Percentiles rank a stretch among this genome's conserved stretches.
phyloP scores from a whole-genome alignment of 2,329 filamentous ascomycete species.

The Cladosporium sp. region DNA sequence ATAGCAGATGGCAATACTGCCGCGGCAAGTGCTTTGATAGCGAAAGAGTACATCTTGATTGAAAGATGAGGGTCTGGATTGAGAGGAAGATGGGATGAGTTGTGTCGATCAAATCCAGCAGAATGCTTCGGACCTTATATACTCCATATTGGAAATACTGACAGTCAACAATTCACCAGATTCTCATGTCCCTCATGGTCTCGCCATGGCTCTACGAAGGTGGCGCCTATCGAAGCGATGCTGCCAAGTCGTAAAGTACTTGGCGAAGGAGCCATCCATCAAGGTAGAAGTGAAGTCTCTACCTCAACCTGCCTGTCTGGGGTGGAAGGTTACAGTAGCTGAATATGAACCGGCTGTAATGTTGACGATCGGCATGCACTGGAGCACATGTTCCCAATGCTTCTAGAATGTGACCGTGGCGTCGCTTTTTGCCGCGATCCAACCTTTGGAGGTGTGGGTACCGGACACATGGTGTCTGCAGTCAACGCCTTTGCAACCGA shows the following conservation, averaged over 20 bases:
- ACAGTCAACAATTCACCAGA: background rate
- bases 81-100: background rate
- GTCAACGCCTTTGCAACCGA: background rate
- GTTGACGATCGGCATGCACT: background rate
- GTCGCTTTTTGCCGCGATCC: background rate
- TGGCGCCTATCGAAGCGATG: conserved; percentile 14
- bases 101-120: background rate
- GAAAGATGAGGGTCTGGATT: background rate
- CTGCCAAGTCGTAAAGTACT: conserved; percentile 17
- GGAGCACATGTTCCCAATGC: background rate
- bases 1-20: conserved; percentile 14
- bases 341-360: background rate
- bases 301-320: conserved; percentile 3
- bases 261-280: conserved; percentile 18
- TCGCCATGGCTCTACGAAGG: conserved; percentile 16
- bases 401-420: background rate
- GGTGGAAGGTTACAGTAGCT: conserved; percentile 3
- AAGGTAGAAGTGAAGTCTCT: conserved; percentile 17
- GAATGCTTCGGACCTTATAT: background rate
- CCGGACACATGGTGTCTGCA: background rate
- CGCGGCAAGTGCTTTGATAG: conserved; percentile 9
- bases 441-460: background rate
- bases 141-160: background rate
- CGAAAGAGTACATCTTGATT: conserved; percentile 13
- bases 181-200: conserved; percentile 13